Evolutionary conservation across 1,284 basidiomycete species (phyloP).

Genomic region (Sphaerobolus stellatus): DNA sequence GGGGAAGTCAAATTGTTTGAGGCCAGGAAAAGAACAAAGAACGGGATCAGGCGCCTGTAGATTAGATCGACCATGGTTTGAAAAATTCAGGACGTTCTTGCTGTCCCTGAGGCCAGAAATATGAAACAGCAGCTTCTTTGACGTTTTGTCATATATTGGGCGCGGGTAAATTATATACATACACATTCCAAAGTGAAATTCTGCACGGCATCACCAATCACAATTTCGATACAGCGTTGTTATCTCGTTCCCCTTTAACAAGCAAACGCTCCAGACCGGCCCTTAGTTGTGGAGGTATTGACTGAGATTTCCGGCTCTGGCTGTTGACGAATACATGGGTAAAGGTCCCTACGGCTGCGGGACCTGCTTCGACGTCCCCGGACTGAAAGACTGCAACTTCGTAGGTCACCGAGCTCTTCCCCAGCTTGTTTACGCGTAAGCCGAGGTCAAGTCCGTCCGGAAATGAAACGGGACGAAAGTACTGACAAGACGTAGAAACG

Average conservation of each 20-base stretch:
- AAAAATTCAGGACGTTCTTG: no score
- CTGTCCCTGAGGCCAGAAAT: no score
- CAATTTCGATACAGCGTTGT: background rate
- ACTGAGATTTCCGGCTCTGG: constrained; percentile 49
- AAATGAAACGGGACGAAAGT: constrained; percentile 67
- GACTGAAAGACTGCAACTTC: constrained; percentile 67
- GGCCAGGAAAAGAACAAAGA: no score
- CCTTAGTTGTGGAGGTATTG: constrained; percentile 42
- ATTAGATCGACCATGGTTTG: no score
- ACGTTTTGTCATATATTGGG: no score
- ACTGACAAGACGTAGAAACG: constrained; percentile 70
- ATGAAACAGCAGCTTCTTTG: no score
- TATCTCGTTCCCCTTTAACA: background rate
- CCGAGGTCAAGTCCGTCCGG: constrained; percentile 67
- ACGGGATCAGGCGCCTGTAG: no score
- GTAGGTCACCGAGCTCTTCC: constrained; percentile 70
- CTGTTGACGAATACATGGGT: constrained; percentile 79
- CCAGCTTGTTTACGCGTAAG: constrained; percentile 60
- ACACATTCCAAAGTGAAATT: no score
- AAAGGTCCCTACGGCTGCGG: constrained; percentile 71
- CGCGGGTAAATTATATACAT: no score
- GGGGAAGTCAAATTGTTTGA: no score
- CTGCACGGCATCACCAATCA: no score
- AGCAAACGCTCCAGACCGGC: constrained; percentile 43
- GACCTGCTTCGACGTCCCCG: constrained; percentile 38